Evolutionary conservation across 345 rosid species (phyloP).

Genomic region (Luvunga scandens): DNA sequence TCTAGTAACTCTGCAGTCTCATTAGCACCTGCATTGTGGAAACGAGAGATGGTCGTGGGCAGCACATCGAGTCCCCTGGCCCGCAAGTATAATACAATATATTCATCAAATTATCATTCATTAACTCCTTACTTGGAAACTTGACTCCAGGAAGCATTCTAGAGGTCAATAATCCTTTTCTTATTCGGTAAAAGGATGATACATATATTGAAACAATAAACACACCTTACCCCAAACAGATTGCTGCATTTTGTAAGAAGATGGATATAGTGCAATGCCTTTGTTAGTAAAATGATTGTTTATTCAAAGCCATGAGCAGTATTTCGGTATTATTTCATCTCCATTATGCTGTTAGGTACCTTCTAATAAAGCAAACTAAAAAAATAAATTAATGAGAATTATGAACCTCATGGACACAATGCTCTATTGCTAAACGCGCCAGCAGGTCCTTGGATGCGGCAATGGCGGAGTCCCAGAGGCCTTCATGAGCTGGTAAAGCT

Average conservation of each 20-base stretch:
- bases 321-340: too few species aligned
- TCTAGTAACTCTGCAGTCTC: slow-evolving; percentile 71
- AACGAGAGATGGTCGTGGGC: slow-evolving; percentile 78
- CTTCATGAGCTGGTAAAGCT: slow-evolving; percentile 83
- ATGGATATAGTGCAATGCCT: background rate
- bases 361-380: background rate
- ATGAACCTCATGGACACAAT: slow-evolving; percentile 88
- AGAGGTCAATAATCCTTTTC: too few species aligned
- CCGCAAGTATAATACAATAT: slow-evolving; percentile 31
- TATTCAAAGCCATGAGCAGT: background rate
- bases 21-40: slow-evolving; percentile 75
- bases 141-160: background rate
- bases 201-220: background rate
- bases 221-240: background rate
- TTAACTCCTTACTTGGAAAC: background rate
- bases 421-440: slow-evolving; percentile 82
- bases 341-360: background rate
- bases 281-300: background rate
- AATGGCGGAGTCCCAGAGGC: slow-evolving; percentile 84
- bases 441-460: slow-evolving; percentile 71
- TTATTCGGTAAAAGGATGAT: background rate
- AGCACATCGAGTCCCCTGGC: slow-evolving; percentile 92
- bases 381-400: background rate
- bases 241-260: too few species aligned
- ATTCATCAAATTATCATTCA: slow-evolving; percentile 6